Base-by-base conservation (phyloP, 73 alveolate species). In the Paramecium primaurelia region DNA sequence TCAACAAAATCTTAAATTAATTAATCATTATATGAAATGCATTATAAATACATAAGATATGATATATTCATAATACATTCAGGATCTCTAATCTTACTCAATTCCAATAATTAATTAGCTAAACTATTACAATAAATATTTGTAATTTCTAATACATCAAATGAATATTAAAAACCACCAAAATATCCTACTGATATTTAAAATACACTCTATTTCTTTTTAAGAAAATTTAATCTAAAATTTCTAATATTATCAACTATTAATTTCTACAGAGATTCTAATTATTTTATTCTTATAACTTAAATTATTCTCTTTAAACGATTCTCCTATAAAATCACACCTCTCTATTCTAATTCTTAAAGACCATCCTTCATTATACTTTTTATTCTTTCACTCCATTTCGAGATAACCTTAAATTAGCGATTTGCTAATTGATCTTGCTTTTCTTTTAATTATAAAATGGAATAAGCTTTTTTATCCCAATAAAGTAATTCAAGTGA, bases 401-500 rank as follows among this genome's bases (percentile, higher is more conserved):
- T 64, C 0, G 84, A 28, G 5, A 64, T 28, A 3, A 32, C 42
- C 26, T 64, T 64, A 12, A 64, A 32, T 32, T 64, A 34, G 2
- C 47, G 22, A 64, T 28, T 64, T 10, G 16, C 47, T 34, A 64
- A 34, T 64, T 28, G 26, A 64, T 64, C 84, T 51, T 64, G 4
- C 47, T 64, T 64, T 34, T 64, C 84, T 64, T 64, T 64, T 10
- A 64, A 34, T 64, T 12, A 26, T 9, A 64, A 26, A 11, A 64
- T 64, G 2, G 84, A 64, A 9, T 64, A 64, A 32, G 84, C 54
- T 64, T 32, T 12, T 30, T 64, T 64, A 64, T 64, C 49, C 84
- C 84, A 64, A 64, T 64, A 64, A 26, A 64, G 84, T 64, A 64
- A 34, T 64, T 64, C 84, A 64, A 64, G 84, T 0, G 84, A 64